Percentiles rank a stretch among this genome's conserved stretches.
These are phyloP conservation scores for Hansenula sp. DNA, from an alignment of 1,139 yeast genomes.

Conservation along the genomic window DNA sequence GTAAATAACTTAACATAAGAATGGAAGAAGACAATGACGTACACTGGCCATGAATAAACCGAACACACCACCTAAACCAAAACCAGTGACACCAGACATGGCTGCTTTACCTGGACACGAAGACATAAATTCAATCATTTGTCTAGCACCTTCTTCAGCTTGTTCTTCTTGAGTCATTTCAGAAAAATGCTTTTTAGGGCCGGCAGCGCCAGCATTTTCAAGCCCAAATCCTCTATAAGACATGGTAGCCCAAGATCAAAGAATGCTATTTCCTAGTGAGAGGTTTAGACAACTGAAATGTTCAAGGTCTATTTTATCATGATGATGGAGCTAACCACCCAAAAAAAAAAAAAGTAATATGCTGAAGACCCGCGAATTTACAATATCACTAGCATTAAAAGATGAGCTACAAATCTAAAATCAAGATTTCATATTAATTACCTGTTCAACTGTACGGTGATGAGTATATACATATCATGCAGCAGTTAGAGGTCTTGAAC, in stretches of 20 bases:
- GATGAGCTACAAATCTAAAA: no score
- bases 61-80: constrained; percentile 92
- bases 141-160: constrained; percentile 87
- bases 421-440: no score
- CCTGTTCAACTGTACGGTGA: neutral
- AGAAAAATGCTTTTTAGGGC: constrained; percentile 43
- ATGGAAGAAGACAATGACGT: no score
- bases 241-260: no score
- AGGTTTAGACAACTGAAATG: no score
- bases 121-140: constrained; percentile 79
- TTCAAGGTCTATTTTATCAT: no score
- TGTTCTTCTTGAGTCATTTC: constrained; percentile 91
- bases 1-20: no score
- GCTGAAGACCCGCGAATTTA: no score
- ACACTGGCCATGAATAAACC: constrained; percentile 96
- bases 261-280: no score
- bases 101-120: constrained; percentile 95
- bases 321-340: no score
- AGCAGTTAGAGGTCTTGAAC: constrained; percentile 34
- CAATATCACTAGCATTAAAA: no score
- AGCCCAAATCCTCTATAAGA: constrained; percentile 36
- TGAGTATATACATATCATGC: neutral
- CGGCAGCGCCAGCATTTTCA: constrained; percentile 29
- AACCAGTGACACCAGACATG: constrained; percentile 93
- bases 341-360: no score